These are phyloP conservation scores for Lepidium campestre DNA, from an alignment of 441 rosid genomes.

Conservation along the genomic window DNA sequence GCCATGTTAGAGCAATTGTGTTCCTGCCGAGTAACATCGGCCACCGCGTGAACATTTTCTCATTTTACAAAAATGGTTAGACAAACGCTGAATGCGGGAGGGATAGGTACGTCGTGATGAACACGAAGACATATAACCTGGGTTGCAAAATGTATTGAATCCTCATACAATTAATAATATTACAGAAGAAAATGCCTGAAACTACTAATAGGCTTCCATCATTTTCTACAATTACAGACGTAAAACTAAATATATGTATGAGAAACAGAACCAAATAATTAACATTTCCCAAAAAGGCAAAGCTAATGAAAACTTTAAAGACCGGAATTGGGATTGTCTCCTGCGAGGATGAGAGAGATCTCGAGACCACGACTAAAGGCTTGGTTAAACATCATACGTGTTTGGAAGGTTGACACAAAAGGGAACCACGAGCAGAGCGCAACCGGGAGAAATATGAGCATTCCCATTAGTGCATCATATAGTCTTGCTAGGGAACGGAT, in stretches of 20 bases:
- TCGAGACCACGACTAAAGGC: constrained; percentile 95
- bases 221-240: background rate
- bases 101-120: background rate
- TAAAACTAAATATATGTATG: background rate
- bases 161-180: background rate
- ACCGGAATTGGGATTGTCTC: constrained; percentile 78
- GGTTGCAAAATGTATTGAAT: background rate
- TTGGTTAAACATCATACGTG: constrained; percentile 97
- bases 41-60: no score
- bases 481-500: constrained; percentile 81
- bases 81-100: no score
- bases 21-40: no score
- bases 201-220: constrained; percentile 3
- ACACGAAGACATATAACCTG: background rate
- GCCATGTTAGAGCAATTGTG: no score
- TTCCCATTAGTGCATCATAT: constrained; percentile 96
- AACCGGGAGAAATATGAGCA: constrained; percentile 79
- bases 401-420: constrained; percentile 93
- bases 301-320: constrained; percentile 28
- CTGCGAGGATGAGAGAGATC: constrained; percentile 95
- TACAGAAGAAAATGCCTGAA: background rate
- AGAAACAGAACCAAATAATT: background rate
- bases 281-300: background rate
- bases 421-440: constrained; percentile 97
- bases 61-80: no score